These are phyloP conservation scores for Primulina eburnea DNA, from an alignment of 257 asterid genomes.

Conservation along the genomic window DNA sequence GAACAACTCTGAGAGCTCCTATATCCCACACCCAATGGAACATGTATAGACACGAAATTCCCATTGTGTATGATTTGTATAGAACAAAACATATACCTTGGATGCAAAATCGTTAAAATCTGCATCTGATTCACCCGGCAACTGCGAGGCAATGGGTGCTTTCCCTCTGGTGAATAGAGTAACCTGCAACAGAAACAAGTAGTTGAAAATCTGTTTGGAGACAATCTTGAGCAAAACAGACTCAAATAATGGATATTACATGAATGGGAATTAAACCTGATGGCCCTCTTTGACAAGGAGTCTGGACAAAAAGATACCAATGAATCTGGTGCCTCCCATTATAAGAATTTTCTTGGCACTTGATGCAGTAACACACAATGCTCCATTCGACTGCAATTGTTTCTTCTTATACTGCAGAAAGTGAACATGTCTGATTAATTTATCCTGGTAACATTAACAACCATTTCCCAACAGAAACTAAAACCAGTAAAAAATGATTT, in stretches of 20 bases:
- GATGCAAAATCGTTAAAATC: constrained; percentile 77
- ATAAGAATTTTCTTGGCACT: constrained; percentile 87
- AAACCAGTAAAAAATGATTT: too few species aligned
- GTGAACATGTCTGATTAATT: neutral
- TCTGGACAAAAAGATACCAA: constrained; percentile 86
- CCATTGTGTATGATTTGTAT: too few species aligned
- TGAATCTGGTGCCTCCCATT: constrained; percentile 98
- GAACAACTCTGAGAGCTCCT: neutral
- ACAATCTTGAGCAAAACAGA: neutral
- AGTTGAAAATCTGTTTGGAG: neutral
- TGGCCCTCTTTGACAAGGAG: constrained; percentile 97
- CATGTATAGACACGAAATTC: neutral
- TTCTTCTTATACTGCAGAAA: constrained; percentile 61
- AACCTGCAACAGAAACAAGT: constrained; percentile 48
- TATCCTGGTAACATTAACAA: too few species aligned
- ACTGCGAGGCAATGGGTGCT: constrained; percentile 84
- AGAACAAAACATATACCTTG: constrained; percentile 46
- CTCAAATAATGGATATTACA: neutral
- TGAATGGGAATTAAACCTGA: constrained; percentile 45
- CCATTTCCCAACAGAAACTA: too few species aligned
- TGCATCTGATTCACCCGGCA: constrained; percentile 83
- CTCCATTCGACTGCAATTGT: constrained; percentile 58
- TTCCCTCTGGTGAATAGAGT: constrained; percentile 97
- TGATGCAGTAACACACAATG: constrained; percentile 63
- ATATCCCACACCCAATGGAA: neutral